Conservation (phyloP, 2,329 filamentous ascomycete species). For the Sporothrix pallida region DNA sequence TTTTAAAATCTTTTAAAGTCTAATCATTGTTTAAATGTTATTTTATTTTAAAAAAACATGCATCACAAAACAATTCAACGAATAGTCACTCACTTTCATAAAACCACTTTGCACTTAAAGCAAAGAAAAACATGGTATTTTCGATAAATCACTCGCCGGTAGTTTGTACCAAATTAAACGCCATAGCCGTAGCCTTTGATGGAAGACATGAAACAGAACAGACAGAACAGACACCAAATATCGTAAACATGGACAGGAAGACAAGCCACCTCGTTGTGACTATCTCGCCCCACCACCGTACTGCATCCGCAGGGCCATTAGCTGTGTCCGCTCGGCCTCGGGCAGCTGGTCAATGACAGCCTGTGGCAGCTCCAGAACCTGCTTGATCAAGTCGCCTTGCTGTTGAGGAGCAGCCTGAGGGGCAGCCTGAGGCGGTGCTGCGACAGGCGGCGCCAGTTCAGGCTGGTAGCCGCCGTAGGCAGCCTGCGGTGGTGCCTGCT, state of each 20-base stretch:
- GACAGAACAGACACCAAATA: background rate
- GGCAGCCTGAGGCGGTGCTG: slow-evolving; percentile 44
- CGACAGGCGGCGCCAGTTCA: slow-evolving; percentile 48
- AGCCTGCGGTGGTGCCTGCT: background rate
- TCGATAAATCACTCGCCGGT: background rate
- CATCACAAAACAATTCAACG: background rate
- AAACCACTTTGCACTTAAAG: background rate
- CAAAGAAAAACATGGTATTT: slow-evolving; percentile 3
- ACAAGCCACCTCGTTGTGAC: background rate
- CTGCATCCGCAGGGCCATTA: slow-evolving; percentile 69
- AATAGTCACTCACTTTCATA: background rate
- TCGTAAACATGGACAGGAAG: background rate
- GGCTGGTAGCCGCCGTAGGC: background rate
- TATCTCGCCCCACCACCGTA: slow-evolving; percentile 36
- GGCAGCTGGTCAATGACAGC: slow-evolving; percentile 79
- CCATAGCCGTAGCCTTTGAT: slow-evolving; percentile 13
- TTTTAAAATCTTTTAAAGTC: background rate
- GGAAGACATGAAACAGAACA: background rate
- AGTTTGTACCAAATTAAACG: slow-evolving; percentile 16
- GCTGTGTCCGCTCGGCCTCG: slow-evolving; percentile 76
- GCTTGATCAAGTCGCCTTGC: slow-evolving; percentile 74
- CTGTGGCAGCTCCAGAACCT: slow-evolving; percentile 80
- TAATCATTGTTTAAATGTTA: background rate
- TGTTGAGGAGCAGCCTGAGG: slow-evolving; percentile 49
- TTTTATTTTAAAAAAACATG: background rate